Evolutionary conservation across 2,329 filamentous ascomycete genomes (phyloP), one percentile per base, ranked within the genome.

Genomic region (Diaporthe caulivora): DNA sequence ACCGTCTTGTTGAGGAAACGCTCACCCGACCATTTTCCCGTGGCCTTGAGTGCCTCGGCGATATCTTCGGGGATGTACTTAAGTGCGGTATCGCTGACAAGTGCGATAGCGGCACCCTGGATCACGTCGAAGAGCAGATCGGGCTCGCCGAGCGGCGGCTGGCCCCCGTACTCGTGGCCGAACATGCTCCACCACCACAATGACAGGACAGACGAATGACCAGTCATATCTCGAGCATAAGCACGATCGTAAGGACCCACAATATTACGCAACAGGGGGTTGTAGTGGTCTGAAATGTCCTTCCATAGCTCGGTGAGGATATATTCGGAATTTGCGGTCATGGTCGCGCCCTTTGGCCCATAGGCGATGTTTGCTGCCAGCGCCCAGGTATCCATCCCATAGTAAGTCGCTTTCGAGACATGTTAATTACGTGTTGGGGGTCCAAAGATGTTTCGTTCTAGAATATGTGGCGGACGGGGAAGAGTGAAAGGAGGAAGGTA

Each of bases 161-260:
- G 79, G 0, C 82, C 82, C 0, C 83, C 82, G 58, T 80, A 81
- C 4, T 81, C 80, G 53, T 83, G 80, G 0, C 84, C 85, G 68
- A 81, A 85, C 13, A 86, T 75, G 6, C 83, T 82, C 84, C 85
- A 86, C 78, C 81, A 84, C 75, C 82, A 85, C 69, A 84, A 77
- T 15, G 81, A 80, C n/a, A 86, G 75, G 51, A 86, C 83, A 0
- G 83, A 78, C 1, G 81, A 83, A 73, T 86, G 83, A 7, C 78
- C 78, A 1, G 82, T 82, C 74, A 83, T 82, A 72, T 84, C 82
- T n/a, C 82, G 78, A 4, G 81, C 82, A 75, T 83, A 84, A 9
- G 82, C 82, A 18, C 82, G 78, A 74, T 84, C 81, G 62, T 83
- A 83, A 0, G 81, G 82, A 0, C 81, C 82, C 0, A 78, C 82